Evolutionary conservation across 140 eudicot genomes (phyloP).

Genomic region (Bidens hawaiensis): DNA sequence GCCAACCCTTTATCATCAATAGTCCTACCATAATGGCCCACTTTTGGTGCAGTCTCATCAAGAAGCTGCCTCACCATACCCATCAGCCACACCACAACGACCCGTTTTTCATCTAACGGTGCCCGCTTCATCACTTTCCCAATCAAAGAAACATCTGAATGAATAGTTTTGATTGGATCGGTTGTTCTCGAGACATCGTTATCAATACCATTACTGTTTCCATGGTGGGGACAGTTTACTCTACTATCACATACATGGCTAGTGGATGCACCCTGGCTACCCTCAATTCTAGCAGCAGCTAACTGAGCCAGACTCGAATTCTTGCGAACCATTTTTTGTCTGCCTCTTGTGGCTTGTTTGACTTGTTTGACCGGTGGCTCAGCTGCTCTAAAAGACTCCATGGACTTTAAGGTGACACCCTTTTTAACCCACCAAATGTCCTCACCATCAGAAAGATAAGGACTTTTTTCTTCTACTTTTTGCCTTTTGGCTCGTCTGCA

Average conservation of each 20-base stretch:
- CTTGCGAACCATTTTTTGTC: slow-evolving; percentile 84
- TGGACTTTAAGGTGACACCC: slow-evolving; percentile 35
- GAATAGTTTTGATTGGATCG: slow-evolving; percentile 29
- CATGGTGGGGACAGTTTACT: slow-evolving; percentile 77
- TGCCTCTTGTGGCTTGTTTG: slow-evolving; percentile 73
- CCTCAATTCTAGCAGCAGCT: slow-evolving; percentile 84
- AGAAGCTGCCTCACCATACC: slow-evolving; percentile 58
- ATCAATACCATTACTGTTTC: slow-evolving; percentile 46
- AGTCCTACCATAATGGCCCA: slow-evolving; percentile 48
- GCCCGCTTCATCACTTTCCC: slow-evolving; percentile 68
- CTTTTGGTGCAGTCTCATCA: slow-evolving; percentile 62
- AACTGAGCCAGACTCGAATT: slow-evolving; percentile 89
- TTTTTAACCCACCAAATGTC: slow-evolving; percentile 86
- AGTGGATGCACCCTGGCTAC: slow-evolving; percentile 95
- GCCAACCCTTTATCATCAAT: slow-evolving; percentile 54
- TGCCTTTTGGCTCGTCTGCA: slow-evolving; percentile 79
- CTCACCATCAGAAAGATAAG: slow-evolving; percentile 60
- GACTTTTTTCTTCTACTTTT: slow-evolving; percentile 63
- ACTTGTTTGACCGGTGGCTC: slow-evolving; percentile 82
- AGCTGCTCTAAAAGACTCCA: slow-evolving; percentile 43
- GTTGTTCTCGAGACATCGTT: slow-evolving; percentile 40
- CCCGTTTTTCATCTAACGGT: slow-evolving; percentile 64
- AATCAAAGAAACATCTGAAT: slow-evolving; percentile 45
- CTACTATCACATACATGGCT: slow-evolving; percentile 91
- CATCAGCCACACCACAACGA: slow-evolving; percentile 59